Evolutionary conservation across 2,329 filamentous ascomycete species (phyloP).

Genomic region (Botrytis fabae): DNA sequence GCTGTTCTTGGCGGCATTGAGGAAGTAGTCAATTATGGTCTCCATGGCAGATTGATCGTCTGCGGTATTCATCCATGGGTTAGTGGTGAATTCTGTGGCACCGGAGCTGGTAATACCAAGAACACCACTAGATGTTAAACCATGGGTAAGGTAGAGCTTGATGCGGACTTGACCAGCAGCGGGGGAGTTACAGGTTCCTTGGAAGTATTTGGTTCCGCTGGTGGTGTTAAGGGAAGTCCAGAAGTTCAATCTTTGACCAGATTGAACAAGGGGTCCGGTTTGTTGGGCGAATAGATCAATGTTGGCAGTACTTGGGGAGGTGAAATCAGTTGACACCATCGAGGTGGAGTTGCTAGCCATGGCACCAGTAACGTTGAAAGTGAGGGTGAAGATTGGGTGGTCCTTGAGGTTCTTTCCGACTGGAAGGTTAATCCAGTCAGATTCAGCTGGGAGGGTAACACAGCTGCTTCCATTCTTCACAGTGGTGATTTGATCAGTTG

Average conservation of each 20-base stretch:
- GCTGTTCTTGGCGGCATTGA: slow-evolving; percentile 56
- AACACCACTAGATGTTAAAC: slow-evolving; percentile 49
- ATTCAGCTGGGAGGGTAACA: slow-evolving; percentile 46
- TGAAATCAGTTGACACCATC: slow-evolving; percentile 43
- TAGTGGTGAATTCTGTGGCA: slow-evolving; percentile 46
- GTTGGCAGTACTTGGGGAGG: slow-evolving; percentile 45
- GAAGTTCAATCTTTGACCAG: slow-evolving; percentile 19
- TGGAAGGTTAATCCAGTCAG: slow-evolving; percentile 58
- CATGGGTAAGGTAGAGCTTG: slow-evolving; percentile 54
- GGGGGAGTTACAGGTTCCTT: slow-evolving; percentile 21
- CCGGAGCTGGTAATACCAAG: slow-evolving; percentile 46
- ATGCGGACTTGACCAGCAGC: slow-evolving; percentile 46
- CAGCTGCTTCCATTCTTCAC: slow-evolving; percentile 32
- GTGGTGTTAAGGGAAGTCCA: slow-evolving; percentile 23
- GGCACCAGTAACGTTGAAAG: slow-evolving; percentile 30
- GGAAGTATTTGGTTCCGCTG: slow-evolving; percentile 16
- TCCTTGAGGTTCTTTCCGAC: slow-evolving; percentile 60
- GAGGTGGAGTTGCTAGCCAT: slow-evolving; percentile 11
- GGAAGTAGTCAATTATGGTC: slow-evolving; percentile 51
- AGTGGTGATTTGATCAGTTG: slow-evolving; percentile 43
- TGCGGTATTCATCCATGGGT: slow-evolving; percentile 56
- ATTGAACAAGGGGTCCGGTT: slow-evolving; percentile 12
- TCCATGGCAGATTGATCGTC: slow-evolving; percentile 55
- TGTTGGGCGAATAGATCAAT: slow-evolving; percentile 34
- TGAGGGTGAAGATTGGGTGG: slow-evolving; percentile 49